Base-by-base conservation (phyloP, 768 basidiomycete genomes). In the Tremella fuciformis region DNA sequence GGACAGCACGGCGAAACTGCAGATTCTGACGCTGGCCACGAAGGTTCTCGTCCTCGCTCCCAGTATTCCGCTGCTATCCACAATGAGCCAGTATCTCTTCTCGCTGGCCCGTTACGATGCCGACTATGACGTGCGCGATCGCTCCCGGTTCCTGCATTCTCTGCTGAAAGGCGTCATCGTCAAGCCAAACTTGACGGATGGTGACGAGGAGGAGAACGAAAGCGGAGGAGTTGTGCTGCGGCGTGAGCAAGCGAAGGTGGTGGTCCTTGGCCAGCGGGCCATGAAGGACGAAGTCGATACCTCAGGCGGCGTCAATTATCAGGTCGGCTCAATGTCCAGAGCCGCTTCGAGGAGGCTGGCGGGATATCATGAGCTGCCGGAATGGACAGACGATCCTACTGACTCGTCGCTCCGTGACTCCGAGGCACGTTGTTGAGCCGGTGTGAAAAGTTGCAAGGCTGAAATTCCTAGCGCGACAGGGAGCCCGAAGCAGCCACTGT, bases 91-190 rank as follows among this genome's bases (percentile, higher is more conserved):
- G 48, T 89, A 98, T 71, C 83, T 91, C 18, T 84, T 96, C 58
- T 83, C 84, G 1, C 82, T 96, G 18, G 93, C 91, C 1, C 82
- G 88, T 56, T 98, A 93, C 76, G 96, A 99, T 77, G 67, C 79
- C 18, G 85, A 88, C 69, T 94, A 89, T 76, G 91, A 96, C 68
- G 87, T 98, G 34, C 83, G 96, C 29, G 96, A 98, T 74, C 86
- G 93, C 22, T 86, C 85, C 3, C 83, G 94, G 51, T 86, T 91
- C 83, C 75, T 96, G 24, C 78, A 80, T 16, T 83, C 86, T 4
- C 81, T 98, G 13, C 80, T 94, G 15, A 74, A 79, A 1, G 86
- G 88, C 34, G 78, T 84, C 1, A 68, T 67, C 3, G 56, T 67
- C 26, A 64, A 58, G 26, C 7, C 26, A 8, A 47, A 48, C 59